Evolutionary conservation across 1,284 basidiomycete species (phyloP).

Genomic region (Macrocystidia cucumis): DNA sequence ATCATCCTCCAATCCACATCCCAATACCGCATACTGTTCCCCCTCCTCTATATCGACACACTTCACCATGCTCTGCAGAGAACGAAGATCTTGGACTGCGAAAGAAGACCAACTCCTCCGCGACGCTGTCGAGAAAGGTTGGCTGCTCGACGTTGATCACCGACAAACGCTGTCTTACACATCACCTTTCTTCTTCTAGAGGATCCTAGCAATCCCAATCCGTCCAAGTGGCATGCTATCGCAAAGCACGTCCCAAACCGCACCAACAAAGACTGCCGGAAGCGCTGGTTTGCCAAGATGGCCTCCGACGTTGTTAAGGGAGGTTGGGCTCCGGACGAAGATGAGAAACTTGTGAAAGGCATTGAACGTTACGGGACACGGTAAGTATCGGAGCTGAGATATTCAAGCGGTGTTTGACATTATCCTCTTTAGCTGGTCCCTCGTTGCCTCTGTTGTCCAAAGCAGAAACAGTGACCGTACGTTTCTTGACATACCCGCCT

Average conservation of each 20-base stretch:
- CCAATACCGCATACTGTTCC: slow-evolving; percentile 11
- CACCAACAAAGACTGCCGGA: slow-evolving; percentile 54
- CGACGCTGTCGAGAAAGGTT: slow-evolving; percentile 42
- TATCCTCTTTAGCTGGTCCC: slow-evolving; percentile 35
- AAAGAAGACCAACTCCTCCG: slow-evolving; percentile 48
- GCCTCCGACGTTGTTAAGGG: slow-evolving; percentile 51
- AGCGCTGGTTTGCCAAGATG: slow-evolving; percentile 55
- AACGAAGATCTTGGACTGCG: slow-evolving; percentile 47
- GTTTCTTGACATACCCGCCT: too few relatives aligned
- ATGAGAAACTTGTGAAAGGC: slow-evolving; percentile 44
- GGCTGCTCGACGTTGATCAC: slow-evolving; percentile 7
- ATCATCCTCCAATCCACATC: slow-evolving; percentile 16
- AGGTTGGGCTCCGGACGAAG: slow-evolving; percentile 50
- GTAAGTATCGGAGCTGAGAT: slow-evolving; percentile 16
- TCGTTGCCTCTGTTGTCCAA: slow-evolving; percentile 43
- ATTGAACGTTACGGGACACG: slow-evolving; percentile 45
- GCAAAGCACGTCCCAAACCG: slow-evolving; percentile 51
- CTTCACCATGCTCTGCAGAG: slow-evolving; percentile 35
- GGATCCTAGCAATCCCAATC: slow-evolving; percentile 43
- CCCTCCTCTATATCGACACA: slow-evolving; percentile 8
- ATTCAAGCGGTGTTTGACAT: not conserved
- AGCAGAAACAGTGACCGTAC: slow-evolving; percentile 49
- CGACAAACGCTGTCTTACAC: slow-evolving; percentile 9
- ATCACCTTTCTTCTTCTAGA: slow-evolving; percentile 27
- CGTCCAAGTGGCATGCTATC: slow-evolving; percentile 52